Conservation (phyloP, 1,139 yeast species). For the Tardiomyces depauwii region DNA sequence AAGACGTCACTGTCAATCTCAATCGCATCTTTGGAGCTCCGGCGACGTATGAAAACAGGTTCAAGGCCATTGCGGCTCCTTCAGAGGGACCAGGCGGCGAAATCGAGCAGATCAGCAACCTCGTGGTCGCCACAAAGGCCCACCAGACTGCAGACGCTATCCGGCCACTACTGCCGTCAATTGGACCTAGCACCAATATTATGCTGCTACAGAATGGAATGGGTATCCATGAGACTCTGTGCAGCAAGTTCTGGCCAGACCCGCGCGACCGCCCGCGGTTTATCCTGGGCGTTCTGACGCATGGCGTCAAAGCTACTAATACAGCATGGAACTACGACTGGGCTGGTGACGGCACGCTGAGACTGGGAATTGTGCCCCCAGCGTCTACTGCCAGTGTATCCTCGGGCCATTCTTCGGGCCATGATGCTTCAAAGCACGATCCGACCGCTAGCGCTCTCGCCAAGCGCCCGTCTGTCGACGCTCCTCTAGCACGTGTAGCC, state of each 20-base stretch:
- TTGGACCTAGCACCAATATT: constrained; percentile 38
- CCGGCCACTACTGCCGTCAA: constrained; percentile 31
- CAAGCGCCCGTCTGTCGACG: background rate
- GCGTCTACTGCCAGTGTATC: constrained; percentile 3
- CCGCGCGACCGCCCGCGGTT: constrained; percentile 39
- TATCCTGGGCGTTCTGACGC: constrained; percentile 67
- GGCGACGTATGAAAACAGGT: constrained; percentile 6
- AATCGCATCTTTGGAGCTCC: constrained; percentile 4
- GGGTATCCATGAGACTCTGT: constrained; percentile 51
- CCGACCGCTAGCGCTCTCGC: constrained; percentile 1
- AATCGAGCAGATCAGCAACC: constrained; percentile 31
- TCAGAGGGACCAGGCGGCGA: constrained; percentile 1
- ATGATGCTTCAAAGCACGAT: background rate
- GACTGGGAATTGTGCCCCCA: constrained; percentile 36
- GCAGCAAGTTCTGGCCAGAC: constrained; percentile 44
- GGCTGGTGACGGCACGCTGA: constrained; percentile 55
- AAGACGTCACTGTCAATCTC: constrained; percentile 1
- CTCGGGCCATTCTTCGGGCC: background rate
- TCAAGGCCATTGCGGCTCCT: constrained; percentile 1
- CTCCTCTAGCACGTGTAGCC: constrained; percentile 1
- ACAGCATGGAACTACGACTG: constrained; percentile 36
- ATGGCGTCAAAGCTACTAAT: constrained; percentile 49
- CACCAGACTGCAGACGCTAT: constrained; percentile 43
- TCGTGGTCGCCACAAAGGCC: constrained; percentile 56
- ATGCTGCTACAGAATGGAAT: constrained; percentile 70